These are phyloP conservation scores for Podospora pseudocomata DNA, from an alignment of 495 filamentous ascomycete genomes.

Conservation along the genomic window DNA sequence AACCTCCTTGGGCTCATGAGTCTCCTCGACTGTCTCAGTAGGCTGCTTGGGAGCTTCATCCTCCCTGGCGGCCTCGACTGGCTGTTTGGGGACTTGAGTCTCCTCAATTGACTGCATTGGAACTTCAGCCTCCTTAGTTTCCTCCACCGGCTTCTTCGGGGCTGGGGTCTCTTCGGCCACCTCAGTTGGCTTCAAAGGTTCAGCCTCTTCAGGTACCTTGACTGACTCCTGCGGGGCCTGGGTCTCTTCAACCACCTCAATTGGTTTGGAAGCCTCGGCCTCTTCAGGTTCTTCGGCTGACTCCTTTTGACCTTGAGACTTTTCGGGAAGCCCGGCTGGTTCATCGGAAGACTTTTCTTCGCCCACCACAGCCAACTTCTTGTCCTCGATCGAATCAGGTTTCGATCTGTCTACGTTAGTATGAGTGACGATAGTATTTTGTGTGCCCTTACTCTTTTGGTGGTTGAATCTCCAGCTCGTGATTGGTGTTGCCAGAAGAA, in stretches of 20 bases:
- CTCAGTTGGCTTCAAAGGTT: not conserved
- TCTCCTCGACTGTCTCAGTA: too few species aligned
- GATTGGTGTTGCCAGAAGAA: conserved; percentile 55
- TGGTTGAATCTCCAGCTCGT: conserved; percentile 45
- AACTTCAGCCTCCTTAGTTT: too few species aligned
- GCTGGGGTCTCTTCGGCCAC: not conserved
- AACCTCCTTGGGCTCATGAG: too few species aligned
- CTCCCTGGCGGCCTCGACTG: too few species aligned
- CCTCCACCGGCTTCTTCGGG: not conserved
- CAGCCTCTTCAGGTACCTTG: not conserved
- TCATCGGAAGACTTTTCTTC: not conserved
- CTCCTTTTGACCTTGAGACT: not conserved
- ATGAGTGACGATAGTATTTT: not conserved
- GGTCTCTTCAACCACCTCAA: not conserved
- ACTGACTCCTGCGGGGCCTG: too few species aligned
- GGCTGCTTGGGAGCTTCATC: too few species aligned
- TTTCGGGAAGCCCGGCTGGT: not conserved
- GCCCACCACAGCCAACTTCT: not conserved
- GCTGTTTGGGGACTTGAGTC: too few species aligned
- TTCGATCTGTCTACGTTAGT: not conserved
- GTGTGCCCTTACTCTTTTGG: conserved; percentile 15
- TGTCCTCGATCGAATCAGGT: not conserved
- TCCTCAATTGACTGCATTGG: too few species aligned
- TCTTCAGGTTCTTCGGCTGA: too few species aligned
- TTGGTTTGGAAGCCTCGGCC: too few species aligned